phyloP scores from a whole-genome alignment of 495 filamentous ascomycete genomes.

The Daldinia vernicosa region DNA sequence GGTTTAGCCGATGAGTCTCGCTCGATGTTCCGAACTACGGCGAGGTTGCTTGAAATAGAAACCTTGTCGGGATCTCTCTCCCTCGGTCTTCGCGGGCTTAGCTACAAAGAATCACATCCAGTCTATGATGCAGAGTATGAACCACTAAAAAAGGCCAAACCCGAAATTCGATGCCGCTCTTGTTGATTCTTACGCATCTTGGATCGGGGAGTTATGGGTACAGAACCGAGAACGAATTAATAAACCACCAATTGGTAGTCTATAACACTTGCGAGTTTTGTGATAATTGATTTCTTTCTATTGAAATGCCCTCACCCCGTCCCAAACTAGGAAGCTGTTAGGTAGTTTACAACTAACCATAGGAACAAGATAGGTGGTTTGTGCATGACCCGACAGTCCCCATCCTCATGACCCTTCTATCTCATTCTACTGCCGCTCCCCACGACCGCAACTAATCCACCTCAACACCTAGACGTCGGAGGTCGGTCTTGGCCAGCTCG shows the following conservation, averaged over 20 bases:
- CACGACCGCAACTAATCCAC: constrained; percentile 61
- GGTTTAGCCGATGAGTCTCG: not conserved
- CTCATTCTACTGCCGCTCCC: not conserved
- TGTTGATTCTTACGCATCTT: not conserved
- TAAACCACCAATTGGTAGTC: not conserved
- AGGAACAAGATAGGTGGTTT: not conserved
- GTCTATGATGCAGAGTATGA: not conserved
- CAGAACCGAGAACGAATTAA: not conserved
- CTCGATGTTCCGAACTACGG: not conserved
- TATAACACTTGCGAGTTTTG: not conserved
- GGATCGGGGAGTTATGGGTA: not conserved
- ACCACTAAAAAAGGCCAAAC: not conserved
- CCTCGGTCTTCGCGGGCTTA: not conserved
- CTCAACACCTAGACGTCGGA: constrained; percentile 74
- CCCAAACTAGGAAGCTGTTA: not conserved
- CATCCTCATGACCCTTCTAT: not conserved
- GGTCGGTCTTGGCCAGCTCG: constrained; percentile 70
- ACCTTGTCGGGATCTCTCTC: not conserved
- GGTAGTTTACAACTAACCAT: not conserved
- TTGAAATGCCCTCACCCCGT: not conserved
- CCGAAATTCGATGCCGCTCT: not conserved
- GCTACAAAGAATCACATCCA: not conserved
- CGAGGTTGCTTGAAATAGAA: not conserved
- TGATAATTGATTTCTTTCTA: not conserved
- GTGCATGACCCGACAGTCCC: not conserved